Base-by-base conservation (phyloP, 2,329 filamentous ascomycete genomes). In the Arthrocladium fulminans region DNA sequence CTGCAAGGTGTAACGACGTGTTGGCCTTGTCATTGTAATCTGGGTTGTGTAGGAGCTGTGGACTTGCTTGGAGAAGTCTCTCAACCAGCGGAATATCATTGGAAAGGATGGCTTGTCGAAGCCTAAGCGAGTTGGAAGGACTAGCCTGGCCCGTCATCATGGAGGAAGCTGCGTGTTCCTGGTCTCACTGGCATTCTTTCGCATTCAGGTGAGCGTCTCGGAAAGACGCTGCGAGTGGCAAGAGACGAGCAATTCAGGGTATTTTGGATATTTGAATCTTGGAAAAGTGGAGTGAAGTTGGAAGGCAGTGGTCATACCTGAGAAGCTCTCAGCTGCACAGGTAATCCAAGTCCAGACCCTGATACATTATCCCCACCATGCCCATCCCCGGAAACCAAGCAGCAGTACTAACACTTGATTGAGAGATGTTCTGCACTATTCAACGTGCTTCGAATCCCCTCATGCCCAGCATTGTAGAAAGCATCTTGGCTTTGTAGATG, bases 1-100 rank as follows among this genome's bases (percentile, higher is more conserved):
- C 84, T 37, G 88, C 86, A 2, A 94, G 75, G 65, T 94, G 88
- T 32, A 95, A 75, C 54, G 81, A 88, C 2, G 87, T 90, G 69
- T 94, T 92, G 64, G 84, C 85, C 56, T 86, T 81, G 53, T 81
- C 74, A 3, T 80, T 77, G 58, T 79, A 77, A 65, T 94, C 86
- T 2, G 88, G 86, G 61, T 94, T 94, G 60, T 83, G 82, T 23
- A 94, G 73, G 54, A 84, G 77, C 15, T 69, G 63, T 0, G 84
- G 84, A 61, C 90, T 81, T 51, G 81, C 81, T 55, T 75, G 77
- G 56, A 94, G 73, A 62, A 94, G 88, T 63, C 88, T 84, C 57
- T 76, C 70, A 57, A 88, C 83, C 55, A 94, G 83, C 48, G 80
- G 70, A 65, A 77, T 67, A 63, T 90, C 84, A 65, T 85, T 81